Evolutionary conservation across 805 yeast genomes (phyloP), one percentile per base, ranked within the genome.

Genomic region (Cyberlindnera mrakii): DNA sequence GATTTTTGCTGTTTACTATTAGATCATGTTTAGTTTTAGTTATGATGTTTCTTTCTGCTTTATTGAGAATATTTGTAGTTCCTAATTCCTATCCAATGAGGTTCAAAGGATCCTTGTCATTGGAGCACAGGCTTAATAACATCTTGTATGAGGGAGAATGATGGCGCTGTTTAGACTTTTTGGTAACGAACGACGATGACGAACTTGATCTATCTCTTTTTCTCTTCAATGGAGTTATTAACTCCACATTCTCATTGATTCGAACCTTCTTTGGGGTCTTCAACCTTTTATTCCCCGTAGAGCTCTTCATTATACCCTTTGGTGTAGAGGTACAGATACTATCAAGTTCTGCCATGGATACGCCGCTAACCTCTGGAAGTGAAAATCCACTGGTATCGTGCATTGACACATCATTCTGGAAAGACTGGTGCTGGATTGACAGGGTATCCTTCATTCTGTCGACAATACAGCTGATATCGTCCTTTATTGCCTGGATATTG

Each of bases 71-170:
- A 23, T 23, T 11, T 23, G 27, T 23, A 23, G 27, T 23, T 10
- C 27, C 27, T 34, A 34, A 29, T 37, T 29, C 25, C 31, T 31
- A 37, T 13, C 33, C 30, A 15, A 37, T 15, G 17, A 37, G 15
- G 20, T 50, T 39, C 16, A 55, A 27, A n/a, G 59, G 59, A 41
- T 55, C 58, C 20, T 39, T 46, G 2, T 40, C 50, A 16, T 41
- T 34, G 5, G 50, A 15, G 18, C 38, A 35, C 11, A 35, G 38
- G 8, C 25, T 13, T n/a, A 35, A 15, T 30, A 35, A n/a, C 38
- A 35, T 18, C 10, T 5, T 18, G 25, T 35, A 35, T 10, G 16
- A 18, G 6, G 20, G 25, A 34, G 36, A 18, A 17, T 20, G 27
- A 10, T 23, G 27, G 13, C 27, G 27, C 27, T 23, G 27, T 23